These are phyloP conservation scores for Microcos paniculata DNA, from an alignment of 345 rosid species.

Conservation along the genomic window DNA sequence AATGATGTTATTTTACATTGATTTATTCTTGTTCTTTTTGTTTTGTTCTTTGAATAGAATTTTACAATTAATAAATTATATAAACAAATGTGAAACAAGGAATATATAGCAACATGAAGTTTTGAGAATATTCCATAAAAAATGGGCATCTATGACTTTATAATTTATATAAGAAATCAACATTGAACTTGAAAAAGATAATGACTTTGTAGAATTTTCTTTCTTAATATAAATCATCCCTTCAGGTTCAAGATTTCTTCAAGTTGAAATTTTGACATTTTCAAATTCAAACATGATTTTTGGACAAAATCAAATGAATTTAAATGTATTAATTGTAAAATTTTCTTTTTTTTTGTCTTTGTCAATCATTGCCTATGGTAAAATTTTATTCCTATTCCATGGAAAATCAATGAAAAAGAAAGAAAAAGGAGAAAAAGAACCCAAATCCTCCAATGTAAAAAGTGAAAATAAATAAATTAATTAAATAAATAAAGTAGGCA, in stretches of 20 bases:
- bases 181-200: too few relatives aligned
- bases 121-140: neutral
- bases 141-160: neutral
- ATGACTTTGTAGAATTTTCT: too few relatives aligned
- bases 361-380: neutral
- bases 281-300: constrained; percentile 6
- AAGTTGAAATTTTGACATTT: neutral
- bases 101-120: neutral
- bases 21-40: neutral
- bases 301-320: neutral
- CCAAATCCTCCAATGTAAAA: neutral
- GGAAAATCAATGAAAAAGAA: neutral
- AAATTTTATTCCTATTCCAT: neutral
- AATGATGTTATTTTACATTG: neutral
- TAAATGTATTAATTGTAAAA: neutral
- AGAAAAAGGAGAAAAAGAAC: neutral
- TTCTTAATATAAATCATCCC: too few relatives aligned
- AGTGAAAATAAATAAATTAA: neutral
- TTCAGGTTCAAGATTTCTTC: too few relatives aligned
- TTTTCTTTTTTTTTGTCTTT: neutral
- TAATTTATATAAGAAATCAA: too few relatives aligned
- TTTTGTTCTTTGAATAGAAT: neutral
- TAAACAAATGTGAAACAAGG: neutral
- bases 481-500: neutral
- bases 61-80: neutral